Conservation (phyloP, 2,329 filamentous ascomycete genomes). For the Xylaria sp. region DNA sequence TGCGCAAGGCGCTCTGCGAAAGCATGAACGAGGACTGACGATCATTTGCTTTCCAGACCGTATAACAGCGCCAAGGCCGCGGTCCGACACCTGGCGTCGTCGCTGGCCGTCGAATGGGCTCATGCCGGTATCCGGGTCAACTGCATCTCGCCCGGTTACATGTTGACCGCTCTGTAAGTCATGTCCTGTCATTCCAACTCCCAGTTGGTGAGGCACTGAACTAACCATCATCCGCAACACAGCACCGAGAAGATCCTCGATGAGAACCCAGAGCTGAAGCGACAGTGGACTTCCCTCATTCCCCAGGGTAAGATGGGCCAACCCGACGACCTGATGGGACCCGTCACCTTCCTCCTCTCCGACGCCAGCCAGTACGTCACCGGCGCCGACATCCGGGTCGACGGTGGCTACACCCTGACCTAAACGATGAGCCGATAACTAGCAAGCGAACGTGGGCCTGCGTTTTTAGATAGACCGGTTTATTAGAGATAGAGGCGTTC, state of each 20-base stretch:
- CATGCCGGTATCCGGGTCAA: slow-evolving; percentile 87
- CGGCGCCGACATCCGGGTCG: slow-evolving; percentile 77
- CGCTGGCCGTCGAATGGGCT: slow-evolving; percentile 93
- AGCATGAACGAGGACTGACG: slow-evolving; percentile 15
- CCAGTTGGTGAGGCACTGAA: neutral
- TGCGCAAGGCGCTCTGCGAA: too few species aligned
- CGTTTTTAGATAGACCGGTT: neutral
- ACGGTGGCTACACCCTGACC: slow-evolving; percentile 86
- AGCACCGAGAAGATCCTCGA: slow-evolving; percentile 93
- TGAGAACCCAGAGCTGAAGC: slow-evolving; percentile 86
- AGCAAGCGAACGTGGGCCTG: neutral
- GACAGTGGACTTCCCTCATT: slow-evolving; percentile 90
- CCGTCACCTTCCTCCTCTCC: slow-evolving; percentile 82
- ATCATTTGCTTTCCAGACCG: slow-evolving; percentile 49
- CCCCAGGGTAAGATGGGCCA: slow-evolving; percentile 92
- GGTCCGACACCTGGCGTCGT: slow-evolving; percentile 83
- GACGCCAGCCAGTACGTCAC: slow-evolving; percentile 75
- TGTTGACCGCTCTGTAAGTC: slow-evolving; percentile 87
- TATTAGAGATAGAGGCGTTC: neutral
- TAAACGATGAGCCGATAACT: slow-evolving; percentile 42
- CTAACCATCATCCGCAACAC: slow-evolving; percentile 22
- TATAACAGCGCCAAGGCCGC: slow-evolving; percentile 95
- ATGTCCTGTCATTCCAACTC: neutral
- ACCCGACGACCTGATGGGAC: slow-evolving; percentile 90
- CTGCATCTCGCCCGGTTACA: slow-evolving; percentile 93